Evolutionary conservation across 192 early-diverging fungal genomes (phyloP).

Genomic region (Coemansia sp.): DNA sequence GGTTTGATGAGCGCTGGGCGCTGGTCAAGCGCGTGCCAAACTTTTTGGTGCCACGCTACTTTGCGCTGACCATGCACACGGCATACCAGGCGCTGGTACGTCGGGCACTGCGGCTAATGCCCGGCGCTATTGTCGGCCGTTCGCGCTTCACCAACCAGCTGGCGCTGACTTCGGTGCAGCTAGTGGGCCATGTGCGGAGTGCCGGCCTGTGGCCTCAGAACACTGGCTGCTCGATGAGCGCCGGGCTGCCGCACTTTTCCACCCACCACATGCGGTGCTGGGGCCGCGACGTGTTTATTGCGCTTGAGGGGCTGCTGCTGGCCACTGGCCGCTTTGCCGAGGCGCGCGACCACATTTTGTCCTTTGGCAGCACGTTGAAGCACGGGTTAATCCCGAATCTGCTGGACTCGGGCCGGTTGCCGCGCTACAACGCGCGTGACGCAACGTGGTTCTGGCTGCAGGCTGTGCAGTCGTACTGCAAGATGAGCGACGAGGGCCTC

Average conservation of each 20-base stretch:
- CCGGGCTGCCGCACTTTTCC: constrained; percentile 94
- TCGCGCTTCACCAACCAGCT: constrained; percentile 66
- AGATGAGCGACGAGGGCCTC: constrained; percentile 66
- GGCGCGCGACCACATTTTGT: constrained; percentile 79
- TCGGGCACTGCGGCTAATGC: constrained; percentile 62
- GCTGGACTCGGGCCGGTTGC: constrained; percentile 75
- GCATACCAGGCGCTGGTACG: constrained; percentile 69
- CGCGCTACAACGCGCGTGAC: constrained; percentile 95
- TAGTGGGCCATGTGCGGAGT: constrained; percentile 78
- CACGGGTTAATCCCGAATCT: constrained; percentile 98
- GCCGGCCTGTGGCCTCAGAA: constrained; percentile 68
- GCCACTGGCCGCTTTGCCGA: constrained; percentile 78
- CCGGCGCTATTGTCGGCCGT: constrained; percentile 54
- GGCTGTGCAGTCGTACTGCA: constrained; percentile 85
- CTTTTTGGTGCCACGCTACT: constrained; percentile 91
- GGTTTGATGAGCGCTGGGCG: constrained; percentile 71
- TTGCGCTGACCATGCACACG: constrained; percentile 74
- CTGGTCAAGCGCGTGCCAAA: constrained; percentile 71
- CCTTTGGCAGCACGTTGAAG: constrained; percentile 85
- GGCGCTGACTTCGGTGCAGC: constrained; percentile 77
- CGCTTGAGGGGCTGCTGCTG: constrained; percentile 78
- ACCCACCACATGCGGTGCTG: constrained; percentile 90
- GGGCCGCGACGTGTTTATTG: constrained; percentile 98
- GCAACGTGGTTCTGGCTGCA: constrained; percentile 96
- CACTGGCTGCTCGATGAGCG: constrained; percentile 66